Evolutionary conservation across 148 eudicot species (phyloP), one percentile per base, ranked within the genome.

Genomic region (Silene latifolia): DNA sequence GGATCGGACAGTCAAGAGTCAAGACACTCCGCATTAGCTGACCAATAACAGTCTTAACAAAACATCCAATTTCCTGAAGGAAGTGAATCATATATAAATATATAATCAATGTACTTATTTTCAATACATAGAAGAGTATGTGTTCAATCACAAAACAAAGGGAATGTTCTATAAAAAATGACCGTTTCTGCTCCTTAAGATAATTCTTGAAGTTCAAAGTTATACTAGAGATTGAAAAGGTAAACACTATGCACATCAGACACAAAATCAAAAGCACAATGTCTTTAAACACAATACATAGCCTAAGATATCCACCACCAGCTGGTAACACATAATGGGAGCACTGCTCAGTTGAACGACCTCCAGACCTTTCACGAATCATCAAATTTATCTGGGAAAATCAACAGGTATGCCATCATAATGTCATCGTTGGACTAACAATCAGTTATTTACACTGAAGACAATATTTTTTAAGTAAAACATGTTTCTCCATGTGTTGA

Each of bases 381-480:
- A 84, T 93, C 96, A 88, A 77, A 72, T 76, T 85, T 88, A 93
- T 90, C 96, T 93, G 98, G 93, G 84, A 85, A 90, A 90, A 90
- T 78, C 86, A 87, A 81, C 80, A 86, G 67, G 72, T 72, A 57
- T 78, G 87, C 87, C 78, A 88, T 93, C 73, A 88, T 61, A 60
- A 75, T 71, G 76, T 73, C 64, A 70, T 69, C 72, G 71, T 73
- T 61, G 63, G 75, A 72, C 69, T 74, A 74, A 72, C 53, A 77
- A 75, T 72, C 75, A 59, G 51, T 68, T 59, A 65, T 6, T 53
- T n/a, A 64, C 35, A 18, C 19, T 74, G 53, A 76, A 21, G 42
- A 42, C n/a, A 54, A 72, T 18, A 29, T 59, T 58, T 58, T 69
- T 67, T 47, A 35, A 71, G 24, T 63, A 59, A 35, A 7, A n/a